These are phyloP conservation scores for Fusarium odoratissimum DNA, from an alignment of 2,329 filamentous ascomycete genomes.

Conservation along the genomic window DNA sequence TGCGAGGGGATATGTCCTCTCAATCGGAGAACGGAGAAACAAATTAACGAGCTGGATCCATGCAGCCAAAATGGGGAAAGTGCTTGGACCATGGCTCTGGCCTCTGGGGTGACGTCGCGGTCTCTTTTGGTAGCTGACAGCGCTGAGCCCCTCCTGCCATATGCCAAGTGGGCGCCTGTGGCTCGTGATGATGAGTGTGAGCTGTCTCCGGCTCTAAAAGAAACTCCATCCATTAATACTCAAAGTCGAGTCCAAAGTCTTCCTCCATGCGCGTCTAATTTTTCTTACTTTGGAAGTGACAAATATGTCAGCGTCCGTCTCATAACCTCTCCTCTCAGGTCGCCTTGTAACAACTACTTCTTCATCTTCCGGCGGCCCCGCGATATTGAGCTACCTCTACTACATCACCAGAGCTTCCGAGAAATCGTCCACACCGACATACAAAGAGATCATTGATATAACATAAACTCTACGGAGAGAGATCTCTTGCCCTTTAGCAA, in stretches of 20 bases:
- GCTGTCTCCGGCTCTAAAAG: conserved; percentile 8
- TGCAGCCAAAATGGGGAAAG: neutral
- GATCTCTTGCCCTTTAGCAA: neutral
- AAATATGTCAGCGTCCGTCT: conserved; percentile 33
- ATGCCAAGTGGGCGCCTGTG: conserved; percentile 8
- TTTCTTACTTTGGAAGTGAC: neutral
- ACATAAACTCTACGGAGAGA: neutral
- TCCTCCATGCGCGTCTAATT: neutral
- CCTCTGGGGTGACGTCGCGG: conserved; percentile 32
- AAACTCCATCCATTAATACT: conserved; percentile 3
- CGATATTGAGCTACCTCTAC: conserved; percentile 17
- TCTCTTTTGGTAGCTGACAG: conserved; percentile 4
- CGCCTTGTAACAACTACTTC: conserved; percentile 30
- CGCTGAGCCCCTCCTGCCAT: conserved; percentile 31
- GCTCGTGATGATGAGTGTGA: conserved; percentile 35
- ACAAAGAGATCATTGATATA: neutral
- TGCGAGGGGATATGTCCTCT: no score
- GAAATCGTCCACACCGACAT: neutral
- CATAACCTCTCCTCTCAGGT: conserved; percentile 24
- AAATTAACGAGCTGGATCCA: conserved; percentile 7
- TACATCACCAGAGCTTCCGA: conserved; percentile 2
- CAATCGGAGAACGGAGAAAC: conserved; percentile 33
- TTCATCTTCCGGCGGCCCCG: conserved; percentile 23
- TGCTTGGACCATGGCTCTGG: conserved; percentile 39
- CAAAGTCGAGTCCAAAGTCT: neutral